A percentile compares a stretch with the other conserved stretches of the same genome.
These are phyloP conservation scores for Penicillium sp. DNA, from an alignment of 2,329 filamentous ascomycete genomes.

Conservation along the genomic window DNA sequence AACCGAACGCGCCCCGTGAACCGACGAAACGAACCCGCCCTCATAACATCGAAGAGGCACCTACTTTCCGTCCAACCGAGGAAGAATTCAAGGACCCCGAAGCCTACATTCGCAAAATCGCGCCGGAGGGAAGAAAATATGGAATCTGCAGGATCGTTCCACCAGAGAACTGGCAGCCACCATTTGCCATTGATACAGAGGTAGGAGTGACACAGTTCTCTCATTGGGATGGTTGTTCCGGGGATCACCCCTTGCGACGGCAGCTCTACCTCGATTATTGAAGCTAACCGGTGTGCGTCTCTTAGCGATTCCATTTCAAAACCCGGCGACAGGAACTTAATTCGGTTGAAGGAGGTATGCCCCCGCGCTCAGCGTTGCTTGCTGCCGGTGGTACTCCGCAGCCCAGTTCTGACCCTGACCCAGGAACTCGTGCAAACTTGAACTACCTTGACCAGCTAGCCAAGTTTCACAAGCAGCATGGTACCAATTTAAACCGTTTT, in stretches of 20 bases:
- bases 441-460: slow-evolving; percentile 93
- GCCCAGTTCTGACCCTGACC: slow-evolving; percentile 44
- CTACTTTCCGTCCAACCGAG: slow-evolving; percentile 85
- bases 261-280: neutral
- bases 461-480: slow-evolving; percentile 97
- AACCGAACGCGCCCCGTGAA: slow-evolving; percentile 76
- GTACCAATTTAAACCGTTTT: slow-evolving; percentile 89
- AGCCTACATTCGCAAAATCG: slow-evolving; percentile 90
- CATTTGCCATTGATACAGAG: slow-evolving; percentile 96
- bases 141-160: slow-evolving; percentile 96
- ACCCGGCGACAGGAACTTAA: slow-evolving; percentile 97
- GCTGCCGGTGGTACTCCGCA: slow-evolving; percentile 37
- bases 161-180: slow-evolving; percentile 89
- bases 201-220: slow-evolving; percentile 56
- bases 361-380: slow-evolving; percentile 34
- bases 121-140: slow-evolving; percentile 81
- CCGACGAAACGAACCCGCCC: slow-evolving; percentile 77
- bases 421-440: slow-evolving; percentile 91
- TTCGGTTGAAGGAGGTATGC: slow-evolving; percentile 91
- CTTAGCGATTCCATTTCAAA: slow-evolving; percentile 91
- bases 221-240: slow-evolving; percentile 5
- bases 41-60: slow-evolving; percentile 85
- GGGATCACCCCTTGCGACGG: slow-evolving; percentile 2
- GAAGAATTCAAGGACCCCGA: slow-evolving; percentile 96
- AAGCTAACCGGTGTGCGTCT: slow-evolving; percentile 25